These are phyloP conservation scores for Aspergillus carbonarius DNA, from an alignment of 2,329 filamentous ascomycete genomes.

Conservation along the genomic window DNA sequence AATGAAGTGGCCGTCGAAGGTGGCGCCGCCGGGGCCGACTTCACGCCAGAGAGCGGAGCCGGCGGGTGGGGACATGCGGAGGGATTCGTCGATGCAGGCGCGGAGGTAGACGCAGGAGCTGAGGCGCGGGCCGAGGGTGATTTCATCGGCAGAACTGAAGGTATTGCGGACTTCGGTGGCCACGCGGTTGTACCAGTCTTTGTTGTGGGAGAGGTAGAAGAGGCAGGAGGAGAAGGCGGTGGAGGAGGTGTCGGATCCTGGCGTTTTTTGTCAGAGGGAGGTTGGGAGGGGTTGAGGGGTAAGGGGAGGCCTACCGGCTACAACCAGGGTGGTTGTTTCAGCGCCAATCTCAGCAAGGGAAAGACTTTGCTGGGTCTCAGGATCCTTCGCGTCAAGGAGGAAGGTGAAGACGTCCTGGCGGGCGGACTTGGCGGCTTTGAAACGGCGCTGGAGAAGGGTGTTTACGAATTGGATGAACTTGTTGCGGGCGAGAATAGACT, in stretches of 20 bases:
- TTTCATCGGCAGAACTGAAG: conserved; percentile 39
- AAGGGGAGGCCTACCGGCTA: conserved; percentile 43
- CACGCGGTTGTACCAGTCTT: conserved; percentile 29
- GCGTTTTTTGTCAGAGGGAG: not conserved
- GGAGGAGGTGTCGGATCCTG: conserved; percentile 43
- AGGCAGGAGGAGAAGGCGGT: conserved; percentile 38
- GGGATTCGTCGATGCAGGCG: conserved; percentile 43
- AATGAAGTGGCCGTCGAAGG: conserved; percentile 33
- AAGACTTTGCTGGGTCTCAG: conserved; percentile 33
- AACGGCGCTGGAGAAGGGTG: conserved; percentile 23
- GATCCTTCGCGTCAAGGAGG: conserved; percentile 48
- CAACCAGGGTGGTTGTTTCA: conserved; percentile 52
- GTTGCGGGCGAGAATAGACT: conserved; percentile 44
- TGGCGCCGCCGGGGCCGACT: conserved; percentile 28
- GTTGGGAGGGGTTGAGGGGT: not conserved
- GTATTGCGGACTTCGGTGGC: conserved; percentile 33
- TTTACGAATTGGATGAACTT: conserved; percentile 31
- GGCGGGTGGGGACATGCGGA: conserved; percentile 35
- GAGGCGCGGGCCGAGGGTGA: conserved; percentile 33
- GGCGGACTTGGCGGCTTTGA: conserved; percentile 19
- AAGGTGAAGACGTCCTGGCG: conserved; percentile 53
- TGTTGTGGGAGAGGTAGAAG: conserved; percentile 43
- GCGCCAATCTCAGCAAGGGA: conserved; percentile 48
- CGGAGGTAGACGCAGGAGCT: conserved; percentile 41
- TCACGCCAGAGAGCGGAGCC: conserved; percentile 29